A percentile compares a stretch with the other conserved stretches of the same genome.
Conservation (phyloP, 2,329 filamentous ascomycete genomes). For the Verticillium nubilum region DNA sequence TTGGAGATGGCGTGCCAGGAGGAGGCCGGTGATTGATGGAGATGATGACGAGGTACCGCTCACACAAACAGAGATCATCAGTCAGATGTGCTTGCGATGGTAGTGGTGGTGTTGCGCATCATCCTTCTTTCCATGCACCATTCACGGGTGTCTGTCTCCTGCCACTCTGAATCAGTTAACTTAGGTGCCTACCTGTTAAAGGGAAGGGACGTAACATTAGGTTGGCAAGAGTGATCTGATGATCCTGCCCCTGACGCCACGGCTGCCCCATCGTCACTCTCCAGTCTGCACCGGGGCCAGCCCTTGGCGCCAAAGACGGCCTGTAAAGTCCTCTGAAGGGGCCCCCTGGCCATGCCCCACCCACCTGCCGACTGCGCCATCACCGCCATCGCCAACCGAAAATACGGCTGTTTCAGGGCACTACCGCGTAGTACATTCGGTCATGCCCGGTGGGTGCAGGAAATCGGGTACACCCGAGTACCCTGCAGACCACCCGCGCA, state of each 20-base stretch:
- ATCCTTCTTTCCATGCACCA: no score
- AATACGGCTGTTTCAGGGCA: neutral
- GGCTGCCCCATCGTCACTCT: neutral
- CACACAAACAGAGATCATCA: neutral
- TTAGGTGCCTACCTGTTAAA: no score
- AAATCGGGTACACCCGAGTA: neutral
- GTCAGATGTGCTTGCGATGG: neutral
- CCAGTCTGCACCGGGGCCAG: neutral
- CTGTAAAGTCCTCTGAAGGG: neutral
- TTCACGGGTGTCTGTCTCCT: neutral
- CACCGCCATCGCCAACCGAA: neutral
- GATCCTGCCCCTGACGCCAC: neutral
- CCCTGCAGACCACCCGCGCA: neutral
- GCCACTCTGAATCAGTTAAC: neutral
- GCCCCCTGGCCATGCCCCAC: neutral
- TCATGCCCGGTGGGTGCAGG: neutral
- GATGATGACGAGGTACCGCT: neutral
- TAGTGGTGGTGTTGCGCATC: no score
- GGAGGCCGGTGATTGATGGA: neutral
- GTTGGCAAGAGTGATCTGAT: neutral
- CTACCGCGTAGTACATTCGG: neutral
- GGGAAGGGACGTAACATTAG: neutral
- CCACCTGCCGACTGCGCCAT: neutral
- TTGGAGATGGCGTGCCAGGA: neutral
- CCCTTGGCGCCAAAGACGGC: neutral